A percentile compares a stretch with the other conserved stretches of the same genome.
Conservation (phyloP, 768 basidiomycete species). For the Boletus sp. region DNA sequence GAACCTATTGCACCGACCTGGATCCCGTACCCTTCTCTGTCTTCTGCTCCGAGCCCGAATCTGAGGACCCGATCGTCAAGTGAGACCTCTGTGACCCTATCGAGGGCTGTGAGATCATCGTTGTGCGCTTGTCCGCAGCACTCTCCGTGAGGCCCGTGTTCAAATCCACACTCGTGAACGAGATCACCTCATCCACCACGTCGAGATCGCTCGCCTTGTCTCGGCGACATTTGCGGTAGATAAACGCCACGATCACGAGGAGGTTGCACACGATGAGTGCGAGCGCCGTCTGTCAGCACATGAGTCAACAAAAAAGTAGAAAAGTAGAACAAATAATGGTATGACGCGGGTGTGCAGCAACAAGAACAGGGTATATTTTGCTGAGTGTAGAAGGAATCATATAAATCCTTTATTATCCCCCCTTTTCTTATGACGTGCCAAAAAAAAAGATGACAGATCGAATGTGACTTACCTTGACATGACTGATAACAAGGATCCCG, state of each 20-base stretch:
- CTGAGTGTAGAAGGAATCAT: too few species aligned
- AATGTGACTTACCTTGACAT: conserved; percentile 22
- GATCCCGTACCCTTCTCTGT: background rate
- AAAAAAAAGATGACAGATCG: too few species aligned
- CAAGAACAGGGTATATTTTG: too few species aligned
- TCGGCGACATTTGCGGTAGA: conserved; percentile 14
- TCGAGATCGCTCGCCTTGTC: conserved; percentile 3
- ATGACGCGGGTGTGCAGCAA: too few species aligned
- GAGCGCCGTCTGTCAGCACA: conserved; percentile 17
- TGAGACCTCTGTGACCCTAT: background rate
- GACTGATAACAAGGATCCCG: conserved; percentile 16
- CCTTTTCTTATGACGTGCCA: background rate
- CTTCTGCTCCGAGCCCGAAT: background rate
- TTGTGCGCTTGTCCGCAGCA: background rate
- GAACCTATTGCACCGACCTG: background rate
- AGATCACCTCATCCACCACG: background rate
- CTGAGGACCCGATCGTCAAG: background rate
- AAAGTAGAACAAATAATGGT: background rate
- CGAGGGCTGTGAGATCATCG: background rate
- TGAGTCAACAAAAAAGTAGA: background rate
- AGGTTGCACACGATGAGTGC: conserved; percentile 26
- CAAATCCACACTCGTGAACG: conserved; percentile 19
- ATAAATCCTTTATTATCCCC: background rate
- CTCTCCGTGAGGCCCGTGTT: conserved; percentile 1
- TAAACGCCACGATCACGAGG: conserved; percentile 25